Base-by-base conservation (phyloP, 176 grass and related monocot genomes). In the Miscanthus lutarioriparius region DNA sequence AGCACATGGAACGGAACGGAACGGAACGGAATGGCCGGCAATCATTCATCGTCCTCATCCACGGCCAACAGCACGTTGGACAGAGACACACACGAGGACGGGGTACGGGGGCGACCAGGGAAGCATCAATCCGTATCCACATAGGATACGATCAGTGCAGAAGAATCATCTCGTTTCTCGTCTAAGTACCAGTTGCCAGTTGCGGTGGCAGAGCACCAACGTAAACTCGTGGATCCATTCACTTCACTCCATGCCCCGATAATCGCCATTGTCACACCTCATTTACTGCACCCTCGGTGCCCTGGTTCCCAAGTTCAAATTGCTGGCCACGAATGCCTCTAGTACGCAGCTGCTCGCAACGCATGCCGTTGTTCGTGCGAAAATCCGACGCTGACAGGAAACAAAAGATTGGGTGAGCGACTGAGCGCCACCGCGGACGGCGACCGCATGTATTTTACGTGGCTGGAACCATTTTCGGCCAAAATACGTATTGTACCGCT, bases 311-410 rank as follows among this genome's bases (percentile, higher is more conserved):
- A 74, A 48, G 71, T 74, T 74, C 8, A 45, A 74, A 74, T 49
- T 17, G 40, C 70, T 28, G 43, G 43, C 43, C 43, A 49, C 71
- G 14, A 73, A n/a, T n/a, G n/a, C n/a, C n/a, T n/a, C n/a, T n/a
- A n/a, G n/a, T n/a, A n/a, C n/a, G 9, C 0, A 2, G 0, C 2
- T 44, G 10, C n/a, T 4, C 11, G 12, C 17, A 14, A 5, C 15
- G 47, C 15, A 12, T 17, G 23, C 16, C 20, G 20, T 71, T 25
- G 20, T 4, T 49, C n/a, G 7, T 49, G 43, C 23, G 71, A 49
- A 16, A 74, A 48, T 20, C 16, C 1, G 51, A 54, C 51, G 51
- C 51, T 22, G 51, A 54, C 51, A 54, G 2, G 14, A 16, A 16
- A 48, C 14, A 47, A 47, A 47, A 47, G 12, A 2, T 5, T 16